phyloP scores from a whole-genome alignment of 2,329 filamentous ascomycete species.

The Calonectria montana region DNA sequence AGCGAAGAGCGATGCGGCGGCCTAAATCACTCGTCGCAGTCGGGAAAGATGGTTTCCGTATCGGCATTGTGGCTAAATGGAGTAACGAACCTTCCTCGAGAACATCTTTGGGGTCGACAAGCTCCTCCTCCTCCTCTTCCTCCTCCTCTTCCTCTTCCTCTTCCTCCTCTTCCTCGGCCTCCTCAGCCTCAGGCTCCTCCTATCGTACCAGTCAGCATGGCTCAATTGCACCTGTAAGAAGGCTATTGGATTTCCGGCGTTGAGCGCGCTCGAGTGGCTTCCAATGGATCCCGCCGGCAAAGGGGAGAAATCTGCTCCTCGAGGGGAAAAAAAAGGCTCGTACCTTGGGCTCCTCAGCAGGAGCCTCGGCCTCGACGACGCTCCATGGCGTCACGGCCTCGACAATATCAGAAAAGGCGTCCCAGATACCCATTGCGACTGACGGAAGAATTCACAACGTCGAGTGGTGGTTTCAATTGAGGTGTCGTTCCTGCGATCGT shows the following conservation, averaged over 20 bases:
- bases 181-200: slow-evolving; percentile 61
- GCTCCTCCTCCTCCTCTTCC: slow-evolving; percentile 83
- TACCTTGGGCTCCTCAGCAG: slow-evolving; percentile 73
- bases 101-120: slow-evolving; percentile 87
- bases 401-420: slow-evolving; percentile 71
- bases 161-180: slow-evolving; percentile 40
- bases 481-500: slow-evolving; percentile 48
- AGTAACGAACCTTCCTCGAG: slow-evolving; percentile 87
- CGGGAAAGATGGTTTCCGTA: slow-evolving; percentile 7
- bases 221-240: slow-evolving; percentile 2
- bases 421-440: slow-evolving; percentile 74
- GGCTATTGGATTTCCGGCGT: slow-evolving; percentile 1
- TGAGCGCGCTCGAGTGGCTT: slow-evolving; percentile 29
- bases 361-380: slow-evolving; percentile 74
- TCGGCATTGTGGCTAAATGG: not conserved
- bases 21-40: slow-evolving; percentile 34
- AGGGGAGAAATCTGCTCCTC: slow-evolving; percentile 28
- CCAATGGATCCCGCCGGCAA: slow-evolving; percentile 21
- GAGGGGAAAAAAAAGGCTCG: slow-evolving; percentile 36
- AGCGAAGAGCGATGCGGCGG: slow-evolving; percentile 24
- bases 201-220: slow-evolving; percentile 35
- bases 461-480: slow-evolving; percentile 53
- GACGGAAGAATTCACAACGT: slow-evolving; percentile 53
- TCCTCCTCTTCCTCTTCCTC: slow-evolving; percentile 49
- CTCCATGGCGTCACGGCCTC: slow-evolving; percentile 75